These are phyloP conservation scores for Leishmania guyanensis DNA, from an alignment of 208 protist species.

Conservation along the genomic window DNA sequence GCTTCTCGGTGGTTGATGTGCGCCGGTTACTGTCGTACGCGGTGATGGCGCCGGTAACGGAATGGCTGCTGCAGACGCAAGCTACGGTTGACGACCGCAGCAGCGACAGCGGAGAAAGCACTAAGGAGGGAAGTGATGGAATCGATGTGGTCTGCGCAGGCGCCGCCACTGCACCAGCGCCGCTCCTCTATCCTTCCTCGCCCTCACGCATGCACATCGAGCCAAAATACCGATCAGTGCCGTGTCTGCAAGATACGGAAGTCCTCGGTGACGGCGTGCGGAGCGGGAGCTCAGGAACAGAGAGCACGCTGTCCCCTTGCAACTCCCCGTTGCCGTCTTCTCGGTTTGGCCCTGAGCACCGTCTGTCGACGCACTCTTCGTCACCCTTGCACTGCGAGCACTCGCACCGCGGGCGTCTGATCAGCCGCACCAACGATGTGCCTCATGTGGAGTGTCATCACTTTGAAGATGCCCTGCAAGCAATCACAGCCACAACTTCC, in stretches of 20 bases:
- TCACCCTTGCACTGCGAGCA: neutral
- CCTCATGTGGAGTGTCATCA: conserved; percentile 26
- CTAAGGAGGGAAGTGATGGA: neutral
- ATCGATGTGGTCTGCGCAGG: neutral
- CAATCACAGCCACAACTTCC: conserved; percentile 19
- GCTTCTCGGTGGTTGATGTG: conserved; percentile 95
- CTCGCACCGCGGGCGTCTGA: neutral
- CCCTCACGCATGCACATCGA: neutral
- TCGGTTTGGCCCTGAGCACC: neutral
- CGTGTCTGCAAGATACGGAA: neutral
- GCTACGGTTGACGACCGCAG: conserved; percentile 38
- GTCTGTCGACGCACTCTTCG: neutral
- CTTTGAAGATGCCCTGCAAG: conserved; percentile 26
- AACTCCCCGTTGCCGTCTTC: conserved; percentile 2
- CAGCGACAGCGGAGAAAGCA: neutral
- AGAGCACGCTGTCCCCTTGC: neutral
- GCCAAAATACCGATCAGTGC: neutral
- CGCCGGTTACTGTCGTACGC: conserved; percentile 89
- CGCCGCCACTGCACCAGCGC: conserved; percentile 5
- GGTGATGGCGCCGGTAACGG: conserved; percentile 92
- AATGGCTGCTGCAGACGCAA: conserved; percentile 51
- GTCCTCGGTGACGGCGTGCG: conserved; percentile 2
- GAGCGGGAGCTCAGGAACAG: neutral
- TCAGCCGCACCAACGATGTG: neutral
- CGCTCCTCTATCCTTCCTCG: neutral